Evolutionary conservation across 106 monocot genomes (phyloP).

Genomic region (Platanthera zijinensis): DNA sequence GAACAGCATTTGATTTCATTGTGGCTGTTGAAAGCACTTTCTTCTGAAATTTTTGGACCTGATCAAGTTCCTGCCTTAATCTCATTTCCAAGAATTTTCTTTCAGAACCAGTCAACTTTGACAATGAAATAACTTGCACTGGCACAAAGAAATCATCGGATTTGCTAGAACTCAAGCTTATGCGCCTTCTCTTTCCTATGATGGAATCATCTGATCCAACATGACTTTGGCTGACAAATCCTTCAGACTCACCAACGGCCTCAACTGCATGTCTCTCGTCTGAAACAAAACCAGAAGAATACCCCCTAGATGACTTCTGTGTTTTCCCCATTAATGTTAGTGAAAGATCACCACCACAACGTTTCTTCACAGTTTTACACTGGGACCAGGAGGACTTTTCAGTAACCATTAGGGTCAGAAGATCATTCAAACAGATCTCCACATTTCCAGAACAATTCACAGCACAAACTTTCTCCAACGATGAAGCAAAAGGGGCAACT

Average conservation of each 20-base stretch:
- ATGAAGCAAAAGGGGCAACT: not conserved
- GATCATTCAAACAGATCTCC: constrained; percentile 3
- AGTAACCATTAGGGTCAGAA: constrained; percentile 23
- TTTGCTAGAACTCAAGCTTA: constrained; percentile 40
- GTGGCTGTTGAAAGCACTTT: constrained; percentile 18
- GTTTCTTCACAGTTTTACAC: constrained; percentile 14
- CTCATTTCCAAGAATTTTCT: constrained; percentile 39
- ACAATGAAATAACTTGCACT: constrained; percentile 36
- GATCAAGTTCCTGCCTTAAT: constrained; percentile 58
- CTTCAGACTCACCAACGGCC: constrained; percentile 70
- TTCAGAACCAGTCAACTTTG: constrained; percentile 41
- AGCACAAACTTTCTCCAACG: constrained; percentile 1
- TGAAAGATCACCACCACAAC: constrained; percentile 9
- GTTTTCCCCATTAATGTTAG: constrained; percentile 36
- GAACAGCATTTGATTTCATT: constrained; percentile 20
- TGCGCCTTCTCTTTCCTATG: constrained; percentile 64
- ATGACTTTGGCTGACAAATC: constrained; percentile 45
- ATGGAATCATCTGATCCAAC: constrained; percentile 61
- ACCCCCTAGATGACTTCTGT: constrained; percentile 29
- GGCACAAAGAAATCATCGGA: constrained; percentile 44
- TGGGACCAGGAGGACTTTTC: constrained; percentile 20
- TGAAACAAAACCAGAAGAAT: constrained; percentile 32
- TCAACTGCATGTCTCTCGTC: constrained; percentile 71
- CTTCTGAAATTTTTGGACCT: constrained; percentile 50
- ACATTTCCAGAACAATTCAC: not conserved